Conservation (phyloP, 2,329 filamentous ascomycete genomes). For the Exophiala spinifera region DNA sequence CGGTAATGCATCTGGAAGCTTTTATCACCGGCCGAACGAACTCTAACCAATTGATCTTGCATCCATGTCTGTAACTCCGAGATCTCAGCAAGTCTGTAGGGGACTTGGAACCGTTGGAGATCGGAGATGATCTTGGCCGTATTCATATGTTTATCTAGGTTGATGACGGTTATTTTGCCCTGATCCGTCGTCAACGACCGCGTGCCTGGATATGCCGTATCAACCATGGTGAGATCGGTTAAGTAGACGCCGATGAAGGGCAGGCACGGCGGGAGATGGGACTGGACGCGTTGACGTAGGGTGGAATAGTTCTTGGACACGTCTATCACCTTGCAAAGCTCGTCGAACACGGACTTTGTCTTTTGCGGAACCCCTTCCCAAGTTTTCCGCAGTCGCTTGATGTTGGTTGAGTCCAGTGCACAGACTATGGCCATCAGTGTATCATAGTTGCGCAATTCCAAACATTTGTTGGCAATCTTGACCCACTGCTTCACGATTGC, state of each 20-base stretch:
- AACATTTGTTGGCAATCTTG: conserved; percentile 82
- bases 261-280: conserved; percentile 85
- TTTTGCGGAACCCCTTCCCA: conserved; percentile 87
- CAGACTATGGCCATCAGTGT: conserved; percentile 96
- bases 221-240: conserved; percentile 92
- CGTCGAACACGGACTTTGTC: conserved; percentile 74
- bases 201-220: conserved; percentile 85
- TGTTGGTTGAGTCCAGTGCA: conserved; percentile 86
- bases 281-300: conserved; percentile 76
- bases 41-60: conserved; percentile 71
- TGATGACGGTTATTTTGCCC: conserved; percentile 73
- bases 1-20: conserved; percentile 70
- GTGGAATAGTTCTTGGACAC: conserved; percentile 87
- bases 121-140: conserved; percentile 95
- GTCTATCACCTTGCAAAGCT: conserved; percentile 80
- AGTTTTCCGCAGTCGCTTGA: conserved; percentile 80
- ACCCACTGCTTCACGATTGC: conserved; percentile 95
- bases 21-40: conserved; percentile 63
- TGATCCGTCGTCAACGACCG: conserved; percentile 70
- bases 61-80: conserved; percentile 93
- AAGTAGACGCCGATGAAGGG: conserved; percentile 96
- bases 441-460: conserved; percentile 93
- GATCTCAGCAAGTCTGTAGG: conserved; percentile 77
- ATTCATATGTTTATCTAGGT: conserved; percentile 94
- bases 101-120: conserved; percentile 92